Percentiles rank a stretch among this genome's conserved stretches.
Conservation (phyloP, 352 stramenopile species). For the Pythium periplocum region DNA sequence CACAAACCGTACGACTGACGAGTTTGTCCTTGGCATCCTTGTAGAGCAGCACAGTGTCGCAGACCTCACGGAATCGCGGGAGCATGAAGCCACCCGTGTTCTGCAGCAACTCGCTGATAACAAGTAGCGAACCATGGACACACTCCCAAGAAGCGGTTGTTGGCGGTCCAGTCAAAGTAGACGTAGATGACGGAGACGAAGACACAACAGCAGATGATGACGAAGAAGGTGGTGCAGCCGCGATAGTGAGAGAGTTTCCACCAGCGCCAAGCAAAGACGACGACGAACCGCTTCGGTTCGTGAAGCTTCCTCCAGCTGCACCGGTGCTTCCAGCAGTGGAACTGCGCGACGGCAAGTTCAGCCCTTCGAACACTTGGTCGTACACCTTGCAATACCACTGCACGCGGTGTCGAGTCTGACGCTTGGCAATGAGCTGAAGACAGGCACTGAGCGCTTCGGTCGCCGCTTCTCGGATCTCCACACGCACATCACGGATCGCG, state of each 20-base stretch:
- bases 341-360: constrained; percentile 25
- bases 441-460: constrained; percentile 83
- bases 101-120: constrained; percentile 92
- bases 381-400: constrained; percentile 93
- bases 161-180: constrained; percentile 3
- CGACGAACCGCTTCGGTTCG: constrained; percentile 12
- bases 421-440: constrained; percentile 79
- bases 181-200: background rate
- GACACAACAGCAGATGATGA: too few relatives aligned
- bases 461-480: constrained; percentile 81
- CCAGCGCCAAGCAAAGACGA: background rate
- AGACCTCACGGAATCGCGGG: constrained; percentile 95
- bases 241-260: background rate
- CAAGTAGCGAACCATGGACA: constrained; percentile 94
- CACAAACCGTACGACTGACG: constrained; percentile 75
- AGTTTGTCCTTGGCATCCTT: constrained; percentile 86
- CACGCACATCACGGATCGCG: constrained; percentile 60
- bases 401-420: constrained; percentile 78
- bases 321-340: constrained; percentile 11
- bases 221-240: background rate
- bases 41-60: constrained; percentile 91
- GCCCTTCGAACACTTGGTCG: constrained; percentile 83
- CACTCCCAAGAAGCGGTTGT: constrained; percentile 56
- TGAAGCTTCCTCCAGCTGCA: constrained; percentile 8
- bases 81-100: constrained; percentile 96